phyloP scores from a whole-genome alignment of 2,329 filamentous ascomycete genomes.

The Microthyrium microscopicum region DNA sequence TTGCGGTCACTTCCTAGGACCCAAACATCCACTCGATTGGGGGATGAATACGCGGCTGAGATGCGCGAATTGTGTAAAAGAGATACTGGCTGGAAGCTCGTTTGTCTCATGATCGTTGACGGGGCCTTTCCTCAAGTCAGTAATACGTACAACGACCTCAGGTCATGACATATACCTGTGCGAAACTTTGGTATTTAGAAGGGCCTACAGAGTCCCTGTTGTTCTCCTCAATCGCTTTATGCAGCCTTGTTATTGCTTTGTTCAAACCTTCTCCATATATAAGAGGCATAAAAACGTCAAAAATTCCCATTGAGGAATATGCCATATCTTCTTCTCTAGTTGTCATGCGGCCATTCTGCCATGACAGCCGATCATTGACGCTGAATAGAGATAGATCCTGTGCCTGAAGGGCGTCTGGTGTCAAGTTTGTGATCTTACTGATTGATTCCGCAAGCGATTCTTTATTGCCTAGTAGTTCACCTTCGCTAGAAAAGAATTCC shows the following conservation, averaged over 20 bases:
- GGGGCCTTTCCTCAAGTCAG: too few species aligned
- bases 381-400: constrained; percentile 10
- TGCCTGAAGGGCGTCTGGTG: constrained; percentile 7
- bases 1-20: too few species aligned
- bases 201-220: too few species aligned
- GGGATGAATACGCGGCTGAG: too few species aligned
- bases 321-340: constrained; percentile 14
- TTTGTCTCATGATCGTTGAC: too few species aligned
- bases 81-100: too few species aligned
- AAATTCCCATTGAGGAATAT: constrained; percentile 17
- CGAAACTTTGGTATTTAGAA: too few species aligned
- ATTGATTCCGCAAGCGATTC: constrained; percentile 7
- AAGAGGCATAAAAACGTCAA: constrained; percentile 11
- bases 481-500: constrained; percentile 8
- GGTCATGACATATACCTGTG: too few species aligned
- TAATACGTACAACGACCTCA: too few species aligned
- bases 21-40: too few species aligned
- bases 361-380: constrained; percentile 13
- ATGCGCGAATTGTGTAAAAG: too few species aligned
- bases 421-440: constrained; percentile 9
- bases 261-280: constrained; percentile 10
- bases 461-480: constrained; percentile 6
- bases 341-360: constrained; percentile 15
- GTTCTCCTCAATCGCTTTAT: constrained; percentile 10
- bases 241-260: constrained; percentile 10